Conservation (phyloP, 352 stramenopile genomes). For the Phytopythium aichiense region DNA sequence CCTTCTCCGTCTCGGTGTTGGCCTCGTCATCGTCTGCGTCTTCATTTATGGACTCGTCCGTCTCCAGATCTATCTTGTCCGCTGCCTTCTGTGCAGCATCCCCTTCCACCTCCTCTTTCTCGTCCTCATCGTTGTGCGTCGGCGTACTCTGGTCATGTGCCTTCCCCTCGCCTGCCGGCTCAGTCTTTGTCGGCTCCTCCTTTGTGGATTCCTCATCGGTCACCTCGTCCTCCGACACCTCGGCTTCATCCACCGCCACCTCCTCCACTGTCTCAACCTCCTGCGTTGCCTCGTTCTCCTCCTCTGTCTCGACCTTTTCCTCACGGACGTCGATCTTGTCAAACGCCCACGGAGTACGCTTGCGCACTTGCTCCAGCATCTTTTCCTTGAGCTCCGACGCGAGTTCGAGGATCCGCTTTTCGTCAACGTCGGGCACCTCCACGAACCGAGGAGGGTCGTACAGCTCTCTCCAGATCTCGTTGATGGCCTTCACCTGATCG, state of each 20-base stretch:
- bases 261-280: constrained; percentile 19
- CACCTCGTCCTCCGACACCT: constrained; percentile 15
- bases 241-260: constrained; percentile 14
- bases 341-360: constrained; percentile 68
- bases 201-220: constrained; percentile 7
- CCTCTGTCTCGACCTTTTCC: constrained; percentile 5
- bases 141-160: neutral
- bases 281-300: constrained; percentile 8
- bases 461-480: constrained; percentile 62
- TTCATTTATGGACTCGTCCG: constrained; percentile 3
- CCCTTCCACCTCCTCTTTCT: constrained; percentile 9
- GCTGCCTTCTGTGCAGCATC: neutral
- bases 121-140: constrained; percentile 9
- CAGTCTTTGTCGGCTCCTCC: neutral
- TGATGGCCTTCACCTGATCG: constrained; percentile 68
- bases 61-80: constrained; percentile 4
- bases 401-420: constrained; percentile 43
- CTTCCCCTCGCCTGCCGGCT: neutral
- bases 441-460: constrained; percentile 65
- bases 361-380: constrained; percentile 36
- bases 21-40: constrained; percentile 12
- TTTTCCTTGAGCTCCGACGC: constrained; percentile 36
- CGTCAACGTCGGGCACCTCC: constrained; percentile 53
- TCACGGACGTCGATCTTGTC: constrained; percentile 19
- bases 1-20: constrained; percentile 4